Evolutionary conservation across 2,329 filamentous ascomycete species (phyloP).

Genomic region (Scortechinia acanthostroma): DNA sequence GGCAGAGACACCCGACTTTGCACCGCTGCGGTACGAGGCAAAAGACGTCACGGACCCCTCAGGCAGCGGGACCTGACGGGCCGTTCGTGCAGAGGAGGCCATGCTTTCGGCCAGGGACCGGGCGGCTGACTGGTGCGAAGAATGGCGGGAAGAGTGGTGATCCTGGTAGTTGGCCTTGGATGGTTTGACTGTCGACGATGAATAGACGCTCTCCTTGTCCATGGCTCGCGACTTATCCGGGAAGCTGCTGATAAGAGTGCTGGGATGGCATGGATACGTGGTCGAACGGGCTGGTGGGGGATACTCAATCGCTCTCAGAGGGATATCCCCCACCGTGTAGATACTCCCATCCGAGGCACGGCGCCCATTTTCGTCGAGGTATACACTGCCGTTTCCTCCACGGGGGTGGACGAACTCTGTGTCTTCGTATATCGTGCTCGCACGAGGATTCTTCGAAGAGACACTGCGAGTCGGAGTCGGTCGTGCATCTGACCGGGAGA

Average conservation of each 20-base stretch:
- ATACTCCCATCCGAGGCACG: conserved; percentile 1
- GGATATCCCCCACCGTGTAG: neutral
- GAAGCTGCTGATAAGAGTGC: neutral
- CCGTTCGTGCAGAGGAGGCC: neutral
- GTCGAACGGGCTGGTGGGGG: neutral
- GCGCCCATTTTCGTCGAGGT: neutral
- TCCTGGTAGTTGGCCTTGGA: neutral
- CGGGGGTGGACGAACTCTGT: neutral
- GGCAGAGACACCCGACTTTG: neutral
- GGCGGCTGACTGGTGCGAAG: neutral
- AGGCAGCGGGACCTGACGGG: neutral
- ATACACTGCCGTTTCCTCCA: neutral
- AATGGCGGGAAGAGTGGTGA: neutral
- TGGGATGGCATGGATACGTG: neutral
- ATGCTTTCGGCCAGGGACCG: neutral
- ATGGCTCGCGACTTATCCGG: neutral
- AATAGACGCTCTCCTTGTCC: neutral
- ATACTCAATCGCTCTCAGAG: neutral
- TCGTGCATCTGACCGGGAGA: neutral
- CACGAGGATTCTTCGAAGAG: neutral
- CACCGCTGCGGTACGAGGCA: neutral
- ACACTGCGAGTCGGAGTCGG: neutral
- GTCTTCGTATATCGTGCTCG: conserved; percentile 1
- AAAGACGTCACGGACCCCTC: neutral
- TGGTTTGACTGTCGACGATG: neutral